A percentile compares a stretch with the other conserved stretches of the same genome.
These are phyloP conservation scores for Lactifluus volemus DNA, from an alignment of 768 basidiomycete species.

Conservation along the genomic window DNA sequence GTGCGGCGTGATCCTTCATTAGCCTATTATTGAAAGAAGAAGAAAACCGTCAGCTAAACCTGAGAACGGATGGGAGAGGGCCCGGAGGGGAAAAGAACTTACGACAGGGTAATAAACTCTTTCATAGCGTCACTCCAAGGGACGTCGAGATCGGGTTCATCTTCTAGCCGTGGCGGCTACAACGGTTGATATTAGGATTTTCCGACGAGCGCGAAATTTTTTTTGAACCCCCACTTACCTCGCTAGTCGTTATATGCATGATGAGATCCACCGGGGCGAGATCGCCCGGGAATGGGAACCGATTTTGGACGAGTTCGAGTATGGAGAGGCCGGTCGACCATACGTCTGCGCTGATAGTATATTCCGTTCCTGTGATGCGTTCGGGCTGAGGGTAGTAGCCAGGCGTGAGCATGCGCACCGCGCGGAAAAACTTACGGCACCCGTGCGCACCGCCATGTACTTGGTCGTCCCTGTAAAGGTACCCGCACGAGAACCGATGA, in stretches of 20 bases:
- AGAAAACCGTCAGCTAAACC: background rate
- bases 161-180: constrained; percentile 64
- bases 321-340: constrained; percentile 92
- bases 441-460: constrained; percentile 75
- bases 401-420: background rate
- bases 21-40: constrained; percentile 42
- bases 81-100: constrained; percentile 26
- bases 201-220: background rate
- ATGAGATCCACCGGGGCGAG: constrained; percentile 80
- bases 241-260: constrained; percentile 68
- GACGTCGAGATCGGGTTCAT: constrained; percentile 38
- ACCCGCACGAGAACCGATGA: constrained; percentile 75
- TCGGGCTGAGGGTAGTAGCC: constrained; percentile 50
- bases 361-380: constrained; percentile 77
- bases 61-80: no score
- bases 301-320: constrained; percentile 80
- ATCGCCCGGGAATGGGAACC: constrained; percentile 85
- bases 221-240: constrained; percentile 33
- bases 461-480: constrained; percentile 92
- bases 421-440: background rate
- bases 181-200: background rate
- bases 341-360: constrained; percentile 89
- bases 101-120: constrained; percentile 76
- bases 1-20: constrained; percentile 48
- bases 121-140: constrained; percentile 75